Evolutionary conservation across 2,329 filamentous ascomycete species (phyloP), one percentile per base, ranked within the genome.

Genomic region (Botrytis galanthina): DNA sequence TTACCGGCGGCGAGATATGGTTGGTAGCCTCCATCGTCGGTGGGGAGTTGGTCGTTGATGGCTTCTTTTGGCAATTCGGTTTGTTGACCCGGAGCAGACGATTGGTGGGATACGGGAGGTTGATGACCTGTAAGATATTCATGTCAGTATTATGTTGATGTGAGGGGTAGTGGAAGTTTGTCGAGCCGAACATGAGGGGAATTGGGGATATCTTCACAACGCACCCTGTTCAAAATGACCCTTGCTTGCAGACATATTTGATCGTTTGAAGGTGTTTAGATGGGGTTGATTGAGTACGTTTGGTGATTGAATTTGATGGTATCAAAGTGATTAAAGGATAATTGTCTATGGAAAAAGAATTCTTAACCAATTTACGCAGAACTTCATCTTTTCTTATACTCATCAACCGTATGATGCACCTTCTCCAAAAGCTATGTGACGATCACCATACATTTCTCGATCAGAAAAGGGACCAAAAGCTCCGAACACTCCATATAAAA

Each of bases 1-100:
- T 96, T 97, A 67, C 89, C 90, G 1, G 93, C 91, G 6, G 92
- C 88, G 80, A 90, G 90, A 84, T 96, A 95, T 66, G 87, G 87
- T 78, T 92, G 88, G 77, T 88, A 90, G 20, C 89, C 89, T 54
- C 91, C 91, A 74, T 92, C 88, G 29, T 88, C 86, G 8, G 89
- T 90, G 0, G 93, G 93, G 3, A 95, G 82, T 74, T 91, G 84
- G 72, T 91, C 89, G 73, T 87, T 89, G 57, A 73, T 71, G 29
- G 72, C 66, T 63, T 70, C 54, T 32, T 42, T 57, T 7, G 83
- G 83, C 83, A 94, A 84, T 29, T 88, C 82, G 46, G 77, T 74
- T 42, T 84, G 81, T 75, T 91, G 84, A 26, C 85, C 83, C 14
- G 88, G 88, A 0, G 88, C 87, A 10, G 63, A 69, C 37, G 83